phyloP scores from a whole-genome alignment of 2,329 filamentous ascomycete genomes.

The Helotiales sp. region DNA sequence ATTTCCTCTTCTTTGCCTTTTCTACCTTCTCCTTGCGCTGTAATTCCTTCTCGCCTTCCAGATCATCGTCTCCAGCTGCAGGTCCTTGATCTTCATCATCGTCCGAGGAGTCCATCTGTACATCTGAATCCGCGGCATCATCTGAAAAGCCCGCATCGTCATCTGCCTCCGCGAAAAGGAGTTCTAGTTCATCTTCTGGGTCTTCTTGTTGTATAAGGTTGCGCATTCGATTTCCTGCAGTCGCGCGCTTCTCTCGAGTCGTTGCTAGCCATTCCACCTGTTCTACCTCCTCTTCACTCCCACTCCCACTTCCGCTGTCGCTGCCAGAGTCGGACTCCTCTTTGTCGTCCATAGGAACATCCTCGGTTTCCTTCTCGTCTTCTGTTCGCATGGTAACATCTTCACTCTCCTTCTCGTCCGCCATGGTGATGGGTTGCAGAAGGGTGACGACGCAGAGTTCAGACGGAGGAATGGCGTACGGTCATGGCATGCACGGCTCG shows the following conservation, averaged over 20 bases:
- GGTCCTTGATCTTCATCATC: constrained; percentile 79
- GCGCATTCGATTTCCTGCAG: constrained; percentile 82
- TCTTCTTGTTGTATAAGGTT: constrained; percentile 74
- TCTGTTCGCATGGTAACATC: constrained; percentile 6
- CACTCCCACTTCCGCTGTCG: constrained; percentile 4
- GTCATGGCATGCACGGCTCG: not conserved
- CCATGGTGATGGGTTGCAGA: constrained; percentile 6
- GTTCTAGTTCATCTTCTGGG: constrained; percentile 60
- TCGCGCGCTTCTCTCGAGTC: constrained; percentile 72
- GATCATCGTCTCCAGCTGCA: constrained; percentile 54
- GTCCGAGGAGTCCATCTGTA: constrained; percentile 82
- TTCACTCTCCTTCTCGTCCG: constrained; percentile 3
- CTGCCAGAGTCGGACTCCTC: constrained; percentile 3
- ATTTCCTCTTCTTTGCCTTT: constrained; percentile 76
- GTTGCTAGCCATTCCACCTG: constrained; percentile 70
- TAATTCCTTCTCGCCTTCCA: constrained; percentile 86
- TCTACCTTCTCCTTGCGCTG: constrained; percentile 73
- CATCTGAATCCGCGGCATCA: constrained; percentile 68
- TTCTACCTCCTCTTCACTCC: constrained; percentile 20
- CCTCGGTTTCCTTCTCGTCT: not conserved
- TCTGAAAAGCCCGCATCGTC: constrained; percentile 71
- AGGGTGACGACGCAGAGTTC: not conserved
- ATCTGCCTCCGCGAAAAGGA: constrained; percentile 74
- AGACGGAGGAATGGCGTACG: not conserved
- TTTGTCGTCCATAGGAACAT: too few species aligned